phyloP scores from a whole-genome alignment of 1,139 yeast genomes.

The Spathaspora sp. region DNA sequence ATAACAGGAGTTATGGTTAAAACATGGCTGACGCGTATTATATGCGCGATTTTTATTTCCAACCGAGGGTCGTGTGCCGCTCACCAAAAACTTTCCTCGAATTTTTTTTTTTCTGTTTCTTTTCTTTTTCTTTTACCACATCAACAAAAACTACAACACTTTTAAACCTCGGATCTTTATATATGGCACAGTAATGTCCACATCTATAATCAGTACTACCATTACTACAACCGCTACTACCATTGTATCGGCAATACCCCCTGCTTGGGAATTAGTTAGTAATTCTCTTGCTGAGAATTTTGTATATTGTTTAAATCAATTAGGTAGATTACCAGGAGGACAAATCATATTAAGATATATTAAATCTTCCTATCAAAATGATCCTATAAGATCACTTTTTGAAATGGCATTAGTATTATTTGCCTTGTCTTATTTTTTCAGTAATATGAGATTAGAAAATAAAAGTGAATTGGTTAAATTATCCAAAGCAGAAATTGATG shows the following conservation, averaged over 20 bases:
- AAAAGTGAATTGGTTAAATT: constrained; percentile 70
- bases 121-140: background rate
- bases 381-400: constrained; percentile 84
- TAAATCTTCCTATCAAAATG: constrained; percentile 87
- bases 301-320: constrained; percentile 34
- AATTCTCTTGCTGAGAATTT: constrained; percentile 36
- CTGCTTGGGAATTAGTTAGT: constrained; percentile 40
- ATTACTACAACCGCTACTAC: constrained; percentile 25
- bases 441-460: constrained; percentile 78
- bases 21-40: background rate
- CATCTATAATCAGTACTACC: constrained; percentile 9
- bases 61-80: background rate
- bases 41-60: background rate
- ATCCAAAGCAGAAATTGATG: constrained; percentile 71
- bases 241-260: constrained; percentile 33
- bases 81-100: background rate
- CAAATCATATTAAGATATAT: constrained; percentile 72
- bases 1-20: too few relatives aligned
- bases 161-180: background rate
- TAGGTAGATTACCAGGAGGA: constrained; percentile 75
- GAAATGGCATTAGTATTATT: constrained; percentile 79
- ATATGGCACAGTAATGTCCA: background rate
- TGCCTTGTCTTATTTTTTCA: constrained; percentile 80
- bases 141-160: background rate
- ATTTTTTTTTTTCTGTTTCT: background rate